Conservation (phyloP, 345 rosid species). For the Capsella bursapastoris region DNA sequence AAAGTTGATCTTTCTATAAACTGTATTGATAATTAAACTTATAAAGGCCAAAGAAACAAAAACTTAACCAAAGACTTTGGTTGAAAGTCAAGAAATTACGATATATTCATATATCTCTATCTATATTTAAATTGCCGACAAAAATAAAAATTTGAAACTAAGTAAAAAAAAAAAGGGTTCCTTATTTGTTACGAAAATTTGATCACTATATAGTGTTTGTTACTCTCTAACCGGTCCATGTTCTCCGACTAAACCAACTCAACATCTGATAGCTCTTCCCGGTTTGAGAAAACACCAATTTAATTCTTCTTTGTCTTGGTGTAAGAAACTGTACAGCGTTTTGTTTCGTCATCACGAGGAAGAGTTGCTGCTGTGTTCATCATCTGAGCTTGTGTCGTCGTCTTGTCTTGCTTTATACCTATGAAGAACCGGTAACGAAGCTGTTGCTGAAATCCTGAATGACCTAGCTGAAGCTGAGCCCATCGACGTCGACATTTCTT, state of each 20-base stretch:
- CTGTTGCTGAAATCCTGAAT: constrained; percentile 75
- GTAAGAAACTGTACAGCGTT: constrained; percentile 40
- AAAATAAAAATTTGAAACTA: constrained; percentile 3
- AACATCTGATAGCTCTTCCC: constrained; percentile 19
- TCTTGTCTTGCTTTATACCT: constrained; percentile 67
- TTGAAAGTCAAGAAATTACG: neutral
- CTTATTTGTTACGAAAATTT: constrained; percentile 44
- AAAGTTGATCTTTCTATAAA: neutral
- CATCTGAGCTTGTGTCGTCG: constrained; percentile 75
- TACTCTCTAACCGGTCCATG: constrained; percentile 30
- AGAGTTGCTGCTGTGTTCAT: constrained; percentile 60
- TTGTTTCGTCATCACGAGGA: constrained; percentile 58
- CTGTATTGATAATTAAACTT: neutral
- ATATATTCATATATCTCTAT: constrained; percentile 26
- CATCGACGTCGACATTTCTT: constrained; percentile 58
- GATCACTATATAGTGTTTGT: constrained; percentile 30
- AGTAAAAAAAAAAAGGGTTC: neutral
- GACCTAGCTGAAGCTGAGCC: constrained; percentile 89
- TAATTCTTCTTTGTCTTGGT: neutral
- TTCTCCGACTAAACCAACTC: constrained; percentile 27
- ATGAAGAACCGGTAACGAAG: constrained; percentile 82
- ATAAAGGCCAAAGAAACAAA: constrained; percentile 19
- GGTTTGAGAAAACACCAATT: constrained; percentile 31
- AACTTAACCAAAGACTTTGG: neutral
- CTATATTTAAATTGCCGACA: constrained; percentile 30